A percentile compares a stretch with the other conserved stretches of the same genome.
Evolutionary conservation across 1,284 basidiomycete genomes (phyloP).

Genomic region (Stereum hirsutum): DNA sequence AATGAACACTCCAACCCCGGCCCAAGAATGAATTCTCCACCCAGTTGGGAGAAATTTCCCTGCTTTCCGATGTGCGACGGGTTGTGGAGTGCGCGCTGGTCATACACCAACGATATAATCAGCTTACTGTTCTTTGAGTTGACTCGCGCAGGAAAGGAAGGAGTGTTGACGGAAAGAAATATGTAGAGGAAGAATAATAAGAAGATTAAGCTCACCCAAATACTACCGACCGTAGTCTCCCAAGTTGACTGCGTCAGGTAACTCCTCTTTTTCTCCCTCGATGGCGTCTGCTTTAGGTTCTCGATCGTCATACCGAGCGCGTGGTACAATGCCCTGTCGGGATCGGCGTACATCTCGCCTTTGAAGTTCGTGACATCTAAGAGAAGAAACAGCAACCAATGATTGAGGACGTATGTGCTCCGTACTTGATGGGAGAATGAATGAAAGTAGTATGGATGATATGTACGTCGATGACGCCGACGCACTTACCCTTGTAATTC

Average conservation of each 20-base stretch:
- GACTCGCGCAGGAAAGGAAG: too few species aligned
- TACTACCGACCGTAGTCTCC: too few species aligned
- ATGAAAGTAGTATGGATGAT: not conserved
- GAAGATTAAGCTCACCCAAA: too few species aligned
- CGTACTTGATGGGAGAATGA: not conserved
- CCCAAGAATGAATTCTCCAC: slow-evolving; percentile 55
- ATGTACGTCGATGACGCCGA: too few species aligned
- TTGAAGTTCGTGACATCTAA: slow-evolving; percentile 38
- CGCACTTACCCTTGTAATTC: slow-evolving; percentile 38
- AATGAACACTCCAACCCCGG: slow-evolving; percentile 41
- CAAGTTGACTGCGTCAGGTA: too few species aligned
- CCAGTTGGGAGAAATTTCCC: slow-evolving; percentile 48
- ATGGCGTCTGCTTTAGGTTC: slow-evolving; percentile 32
- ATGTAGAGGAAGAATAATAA: too few species aligned
- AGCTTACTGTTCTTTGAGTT: too few species aligned
- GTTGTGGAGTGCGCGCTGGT: slow-evolving; percentile 34
- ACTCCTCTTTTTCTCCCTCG: slow-evolving; percentile 33
- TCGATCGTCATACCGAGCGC: slow-evolving; percentile 40
- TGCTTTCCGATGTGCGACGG: slow-evolving; percentile 44
- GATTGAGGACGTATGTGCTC: not conserved
- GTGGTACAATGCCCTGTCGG: slow-evolving; percentile 40
- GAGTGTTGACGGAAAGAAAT: too few species aligned
- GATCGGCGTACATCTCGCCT: slow-evolving; percentile 50
- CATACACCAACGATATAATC: not conserved
- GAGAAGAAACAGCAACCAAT: too few species aligned